phyloP scores from a whole-genome alignment of 768 basidiomycete species.

The Gymnopilus dilepis region DNA sequence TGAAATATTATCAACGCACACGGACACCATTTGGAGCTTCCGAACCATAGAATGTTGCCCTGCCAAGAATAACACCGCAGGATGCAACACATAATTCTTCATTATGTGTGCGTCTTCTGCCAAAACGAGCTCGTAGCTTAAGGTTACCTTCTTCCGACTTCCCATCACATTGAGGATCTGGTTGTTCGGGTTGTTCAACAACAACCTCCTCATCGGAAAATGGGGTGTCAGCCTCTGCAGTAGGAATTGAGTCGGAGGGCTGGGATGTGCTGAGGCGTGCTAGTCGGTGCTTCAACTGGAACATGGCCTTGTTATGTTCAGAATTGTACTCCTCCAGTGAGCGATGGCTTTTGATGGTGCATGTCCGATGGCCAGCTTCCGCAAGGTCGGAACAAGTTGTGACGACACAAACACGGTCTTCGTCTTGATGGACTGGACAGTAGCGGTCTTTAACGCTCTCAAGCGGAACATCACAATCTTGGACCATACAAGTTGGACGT shows the following conservation, averaged over 20 bases:
- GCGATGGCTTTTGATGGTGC: background rate
- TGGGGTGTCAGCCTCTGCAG: too few relatives aligned
- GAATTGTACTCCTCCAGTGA: background rate
- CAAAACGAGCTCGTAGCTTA: constrained; percentile 30
- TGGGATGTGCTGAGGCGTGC: too few relatives aligned
- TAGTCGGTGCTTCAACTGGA: constrained; percentile 6
- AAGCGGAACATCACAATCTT: constrained; percentile 28
- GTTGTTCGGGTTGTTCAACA: background rate
- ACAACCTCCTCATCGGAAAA: background rate
- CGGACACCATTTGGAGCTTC: constrained; percentile 27
- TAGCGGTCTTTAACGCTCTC: background rate
- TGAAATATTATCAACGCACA: constrained; percentile 19
- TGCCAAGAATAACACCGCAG: constrained; percentile 32
- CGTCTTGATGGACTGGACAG: background rate
- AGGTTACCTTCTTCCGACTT: constrained; percentile 18
- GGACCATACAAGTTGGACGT: constrained; percentile 34
- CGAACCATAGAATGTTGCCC: constrained; percentile 32
- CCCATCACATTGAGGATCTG: background rate
- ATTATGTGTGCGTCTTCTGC: constrained; percentile 32
- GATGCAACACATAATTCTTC: constrained; percentile 29
- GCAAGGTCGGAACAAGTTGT: background rate
- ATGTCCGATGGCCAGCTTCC: background rate
- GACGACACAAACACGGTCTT: background rate
- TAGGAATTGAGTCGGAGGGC: too few relatives aligned
- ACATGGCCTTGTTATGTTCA: constrained; percentile 7